Conservation (phyloP, 2,329 filamentous ascomycete genomes). For the Capronia americana region DNA sequence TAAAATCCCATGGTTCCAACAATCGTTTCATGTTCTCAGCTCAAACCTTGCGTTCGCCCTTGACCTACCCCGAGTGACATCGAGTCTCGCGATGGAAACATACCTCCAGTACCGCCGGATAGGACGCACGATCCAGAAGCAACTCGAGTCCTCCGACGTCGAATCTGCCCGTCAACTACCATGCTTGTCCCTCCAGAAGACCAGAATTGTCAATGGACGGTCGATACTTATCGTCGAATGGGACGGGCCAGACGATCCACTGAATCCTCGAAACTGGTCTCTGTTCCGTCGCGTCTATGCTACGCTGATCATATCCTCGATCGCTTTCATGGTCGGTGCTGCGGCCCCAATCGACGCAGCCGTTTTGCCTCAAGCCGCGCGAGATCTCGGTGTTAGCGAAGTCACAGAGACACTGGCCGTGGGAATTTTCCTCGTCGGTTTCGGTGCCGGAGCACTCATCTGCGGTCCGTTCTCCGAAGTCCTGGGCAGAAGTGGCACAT, state of each 20-base stretch:
- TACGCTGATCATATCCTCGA: slow-evolving; percentile 47
- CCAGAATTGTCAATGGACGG: slow-evolving; percentile 8
- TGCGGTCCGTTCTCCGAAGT: slow-evolving; percentile 59
- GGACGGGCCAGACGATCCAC: slow-evolving; percentile 16
- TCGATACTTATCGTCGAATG: slow-evolving; percentile 12
- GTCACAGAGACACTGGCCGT: slow-evolving; percentile 54
- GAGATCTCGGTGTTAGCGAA: slow-evolving; percentile 52
- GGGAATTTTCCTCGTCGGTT: slow-evolving; percentile 50
- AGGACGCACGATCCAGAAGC: slow-evolving; percentile 13
- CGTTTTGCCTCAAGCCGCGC: slow-evolving; percentile 48
- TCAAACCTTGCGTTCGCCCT: not conserved
- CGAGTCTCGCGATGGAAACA: slow-evolving; percentile 12
- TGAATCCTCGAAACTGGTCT: slow-evolving; percentile 57
- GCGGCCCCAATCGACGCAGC: slow-evolving; percentile 58
- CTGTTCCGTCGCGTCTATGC: slow-evolving; percentile 42
- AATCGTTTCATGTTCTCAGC: not conserved
- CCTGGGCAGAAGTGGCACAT: slow-evolving; percentile 57
- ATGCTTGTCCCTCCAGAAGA: slow-evolving; percentile 12
- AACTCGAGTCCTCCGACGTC: slow-evolving; percentile 5
- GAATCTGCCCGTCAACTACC: slow-evolving; percentile 7
- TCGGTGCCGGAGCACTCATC: slow-evolving; percentile 58
- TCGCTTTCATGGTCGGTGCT: slow-evolving; percentile 57
- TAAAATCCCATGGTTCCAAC: slow-evolving; percentile 1
- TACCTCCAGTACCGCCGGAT: slow-evolving; percentile 15
- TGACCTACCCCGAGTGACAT: not conserved